These are phyloP conservation scores for Eucalyptus decipiens DNA, from an alignment of 345 rosid genomes.

Conservation along the genomic window DNA sequence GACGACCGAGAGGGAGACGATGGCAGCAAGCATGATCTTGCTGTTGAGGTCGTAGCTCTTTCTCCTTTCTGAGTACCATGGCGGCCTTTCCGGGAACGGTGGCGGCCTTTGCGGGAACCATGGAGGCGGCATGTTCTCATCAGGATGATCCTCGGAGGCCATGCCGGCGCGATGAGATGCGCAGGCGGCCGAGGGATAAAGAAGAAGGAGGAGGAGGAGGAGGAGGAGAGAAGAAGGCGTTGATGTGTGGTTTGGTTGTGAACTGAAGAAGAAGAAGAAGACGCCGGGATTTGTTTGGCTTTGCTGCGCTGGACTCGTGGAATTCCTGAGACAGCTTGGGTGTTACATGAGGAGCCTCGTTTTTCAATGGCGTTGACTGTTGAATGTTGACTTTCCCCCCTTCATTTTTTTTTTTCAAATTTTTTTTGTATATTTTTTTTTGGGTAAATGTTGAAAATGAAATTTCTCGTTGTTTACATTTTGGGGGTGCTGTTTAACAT, in stretches of 20 bases:
- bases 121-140: neutral
- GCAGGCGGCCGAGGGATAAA: neutral
- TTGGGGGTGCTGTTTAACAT: neutral
- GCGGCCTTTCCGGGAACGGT: accelerated
- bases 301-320: neutral
- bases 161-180: neutral
- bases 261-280: neutral
- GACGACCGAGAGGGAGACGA: constrained; percentile 25
- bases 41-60: constrained; percentile 6
- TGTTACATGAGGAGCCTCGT: neutral
- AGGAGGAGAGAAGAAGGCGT: neutral
- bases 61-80: neutral
- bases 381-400: constrained; percentile 7
- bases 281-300: neutral
- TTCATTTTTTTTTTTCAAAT: neutral
- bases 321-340: neutral
- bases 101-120: accelerated
- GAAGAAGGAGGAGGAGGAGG: neutral
- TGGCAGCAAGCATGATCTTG: constrained; percentile 34
- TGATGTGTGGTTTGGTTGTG: neutral
- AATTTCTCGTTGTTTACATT: neutral
- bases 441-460: neutral
- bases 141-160: neutral
- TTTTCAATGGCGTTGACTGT: constrained; percentile 6
- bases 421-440: neutral